Conservation (phyloP, 179 eudicot species). For the Nepenthes alata region DNA sequence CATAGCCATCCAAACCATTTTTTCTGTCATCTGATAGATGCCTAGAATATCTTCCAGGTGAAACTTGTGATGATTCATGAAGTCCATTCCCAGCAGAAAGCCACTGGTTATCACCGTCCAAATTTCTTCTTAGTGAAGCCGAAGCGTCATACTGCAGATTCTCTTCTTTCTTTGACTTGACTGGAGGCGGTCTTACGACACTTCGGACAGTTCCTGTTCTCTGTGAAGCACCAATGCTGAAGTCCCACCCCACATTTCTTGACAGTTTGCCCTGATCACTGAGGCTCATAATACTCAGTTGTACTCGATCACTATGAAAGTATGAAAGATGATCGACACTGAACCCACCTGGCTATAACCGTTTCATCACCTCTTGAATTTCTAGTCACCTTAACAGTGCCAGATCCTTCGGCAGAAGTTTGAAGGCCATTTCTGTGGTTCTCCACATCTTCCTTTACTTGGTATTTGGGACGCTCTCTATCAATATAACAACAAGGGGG, state of each 20-base stretch:
- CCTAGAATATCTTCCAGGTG: constrained; percentile 43
- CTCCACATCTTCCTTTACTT: constrained; percentile 43
- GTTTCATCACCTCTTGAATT: constrained; percentile 56
- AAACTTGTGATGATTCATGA: constrained; percentile 48
- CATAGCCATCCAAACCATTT: constrained; percentile 30
- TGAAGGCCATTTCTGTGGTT: constrained; percentile 39
- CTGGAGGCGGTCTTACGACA: constrained; percentile 68
- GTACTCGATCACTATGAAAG: constrained; percentile 7
- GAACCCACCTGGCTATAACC: constrained; percentile 48
- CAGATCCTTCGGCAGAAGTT: constrained; percentile 61
- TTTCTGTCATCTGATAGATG: constrained; percentile 32
- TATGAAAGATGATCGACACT: constrained; percentile 5
- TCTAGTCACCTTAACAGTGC: constrained; percentile 60
- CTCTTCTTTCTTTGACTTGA: constrained; percentile 58
- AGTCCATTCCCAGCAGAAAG: constrained; percentile 43
- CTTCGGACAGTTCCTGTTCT: constrained; percentile 73
- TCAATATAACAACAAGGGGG: constrained; percentile 3
- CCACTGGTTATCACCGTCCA: constrained; percentile 45
- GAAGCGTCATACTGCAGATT: constrained; percentile 22
- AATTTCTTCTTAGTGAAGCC: constrained; percentile 28
- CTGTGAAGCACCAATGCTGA: constrained; percentile 61
- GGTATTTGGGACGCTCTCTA: constrained; percentile 77
- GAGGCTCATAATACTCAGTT: constrained; percentile 23
- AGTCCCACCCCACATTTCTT: constrained; percentile 76
- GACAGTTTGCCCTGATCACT: constrained; percentile 51